Percentiles rank a stretch among this genome's conserved stretches.
phyloP scores from a whole-genome alignment of 179 eudicot genomes.

The Patellifolia procumbens region DNA sequence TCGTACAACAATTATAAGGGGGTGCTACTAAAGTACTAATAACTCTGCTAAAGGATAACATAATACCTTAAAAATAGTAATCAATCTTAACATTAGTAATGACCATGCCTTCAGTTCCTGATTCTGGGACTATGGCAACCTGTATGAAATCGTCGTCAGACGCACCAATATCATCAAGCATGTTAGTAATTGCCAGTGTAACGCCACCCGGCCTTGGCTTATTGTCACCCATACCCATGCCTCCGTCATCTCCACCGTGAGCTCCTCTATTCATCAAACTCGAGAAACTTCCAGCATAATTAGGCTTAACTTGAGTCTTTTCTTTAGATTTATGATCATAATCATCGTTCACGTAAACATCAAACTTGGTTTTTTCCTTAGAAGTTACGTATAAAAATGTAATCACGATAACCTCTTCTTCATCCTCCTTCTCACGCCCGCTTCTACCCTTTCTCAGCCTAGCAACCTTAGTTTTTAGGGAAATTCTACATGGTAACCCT shows the following conservation, averaged over 20 bases:
- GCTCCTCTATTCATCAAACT: slow-evolving; percentile 4
- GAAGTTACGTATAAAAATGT: background rate
- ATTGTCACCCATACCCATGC: background rate
- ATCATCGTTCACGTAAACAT: slow-evolving; percentile 20
- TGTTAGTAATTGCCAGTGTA: slow-evolving; percentile 2
- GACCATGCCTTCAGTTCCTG: slow-evolving; percentile 4
- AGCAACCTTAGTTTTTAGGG: background rate
- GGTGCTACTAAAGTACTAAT: too few species aligned
- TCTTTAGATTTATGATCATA: background rate
- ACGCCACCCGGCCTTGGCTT: background rate
- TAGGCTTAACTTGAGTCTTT: background rate
- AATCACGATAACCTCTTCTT: slow-evolving; percentile 18
- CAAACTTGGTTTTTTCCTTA: slow-evolving; percentile 3
- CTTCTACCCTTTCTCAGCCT: slow-evolving; percentile 6
- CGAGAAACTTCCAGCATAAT: slow-evolving; percentile 15
- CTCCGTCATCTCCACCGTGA: background rate
- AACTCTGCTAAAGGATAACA: too few species aligned
- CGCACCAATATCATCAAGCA: slow-evolving; percentile 15
- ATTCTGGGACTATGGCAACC: slow-evolving; percentile 16
- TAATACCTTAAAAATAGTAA: background rate
- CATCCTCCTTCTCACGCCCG: background rate
- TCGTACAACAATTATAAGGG: too few species aligned
- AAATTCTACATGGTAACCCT: too few species aligned
- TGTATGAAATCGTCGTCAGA: background rate
- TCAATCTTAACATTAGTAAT: slow-evolving; percentile 8